Evolutionary conservation across 768 basidiomycete species (phyloP).

Genomic region (Suillus ampliporus): DNA sequence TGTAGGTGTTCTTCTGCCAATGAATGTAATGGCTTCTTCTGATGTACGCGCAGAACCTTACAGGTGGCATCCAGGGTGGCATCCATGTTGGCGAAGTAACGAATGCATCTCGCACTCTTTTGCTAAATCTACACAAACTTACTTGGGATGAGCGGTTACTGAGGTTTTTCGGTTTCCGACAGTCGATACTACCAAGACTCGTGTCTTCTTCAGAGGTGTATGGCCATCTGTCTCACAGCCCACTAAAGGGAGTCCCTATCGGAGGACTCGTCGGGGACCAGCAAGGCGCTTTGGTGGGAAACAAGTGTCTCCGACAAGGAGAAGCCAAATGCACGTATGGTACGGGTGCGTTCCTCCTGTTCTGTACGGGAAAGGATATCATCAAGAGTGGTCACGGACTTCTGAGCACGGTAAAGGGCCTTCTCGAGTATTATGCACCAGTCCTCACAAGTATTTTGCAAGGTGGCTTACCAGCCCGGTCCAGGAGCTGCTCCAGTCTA

Average conservation of each 20-base stretch:
- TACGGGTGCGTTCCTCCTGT: conserved; percentile 94
- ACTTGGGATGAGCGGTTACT: conserved; percentile 85
- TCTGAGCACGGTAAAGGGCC: conserved; percentile 73
- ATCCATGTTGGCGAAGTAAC: conserved; percentile 92
- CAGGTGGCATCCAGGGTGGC: conserved; percentile 72
- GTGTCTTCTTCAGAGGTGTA: conserved; percentile 94
- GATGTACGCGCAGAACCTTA: conserved; percentile 63
- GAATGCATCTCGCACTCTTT: conserved; percentile 95
- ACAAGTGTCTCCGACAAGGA: conserved; percentile 90
- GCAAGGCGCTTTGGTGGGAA: conserved; percentile 94
- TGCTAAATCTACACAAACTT: conserved; percentile 82
- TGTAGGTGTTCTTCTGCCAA: conserved; percentile 48
- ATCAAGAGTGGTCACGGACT: conserved; percentile 88
- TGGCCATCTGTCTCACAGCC: conserved; percentile 71
- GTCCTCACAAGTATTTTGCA: conserved; percentile 11
- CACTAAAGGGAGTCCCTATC: conserved; percentile 78
- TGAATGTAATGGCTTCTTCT: conserved; percentile 3
- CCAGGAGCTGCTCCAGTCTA: conserved; percentile 81
- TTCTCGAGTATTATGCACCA: background rate
- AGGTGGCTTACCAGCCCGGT: conserved; percentile 93
- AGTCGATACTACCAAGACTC: conserved; percentile 81
- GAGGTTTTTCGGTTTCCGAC: conserved; percentile 83
- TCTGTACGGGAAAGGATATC: conserved; percentile 89
- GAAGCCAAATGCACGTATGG: conserved; percentile 99
- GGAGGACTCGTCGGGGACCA: conserved; percentile 98